These are phyloP conservation scores for Trichoderma brevicompactum DNA, from an alignment of 2,329 filamentous ascomycete genomes.

Conservation along the genomic window DNA sequence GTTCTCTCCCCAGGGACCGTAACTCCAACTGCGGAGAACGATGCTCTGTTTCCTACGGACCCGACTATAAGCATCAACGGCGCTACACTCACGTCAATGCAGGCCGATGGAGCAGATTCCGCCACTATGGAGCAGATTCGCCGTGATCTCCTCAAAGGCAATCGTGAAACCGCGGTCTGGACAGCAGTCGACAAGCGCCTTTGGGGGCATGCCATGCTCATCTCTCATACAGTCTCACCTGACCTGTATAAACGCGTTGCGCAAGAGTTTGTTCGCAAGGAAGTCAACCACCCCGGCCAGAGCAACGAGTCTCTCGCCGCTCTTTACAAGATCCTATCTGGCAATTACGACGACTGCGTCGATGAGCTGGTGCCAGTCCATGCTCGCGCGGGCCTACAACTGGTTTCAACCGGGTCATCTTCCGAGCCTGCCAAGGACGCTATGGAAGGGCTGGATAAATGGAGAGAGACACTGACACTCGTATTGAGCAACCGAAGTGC, in stretches of 20 bases:
- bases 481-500: constrained; percentile 85
- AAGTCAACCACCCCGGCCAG: constrained; percentile 80
- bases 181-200: constrained; percentile 87
- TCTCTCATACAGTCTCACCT: constrained; percentile 76
- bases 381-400: constrained; percentile 87
- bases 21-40: constrained; percentile 36
- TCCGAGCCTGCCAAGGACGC: constrained; percentile 69
- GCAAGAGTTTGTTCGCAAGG: constrained; percentile 93
- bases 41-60: constrained; percentile 35
- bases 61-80: constrained; percentile 37
- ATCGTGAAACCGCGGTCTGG: constrained; percentile 92
- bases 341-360: constrained; percentile 91
- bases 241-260: constrained; percentile 91
- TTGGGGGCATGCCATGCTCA: constrained; percentile 95
- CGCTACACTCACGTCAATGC: constrained; percentile 45
- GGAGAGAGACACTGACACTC: constrained; percentile 86
- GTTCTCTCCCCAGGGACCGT: constrained; percentile 66
- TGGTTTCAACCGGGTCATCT: constrained; percentile 76
- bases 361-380: constrained; percentile 94
- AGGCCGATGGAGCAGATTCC: constrained; percentile 70
- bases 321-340: constrained; percentile 90
- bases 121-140: constrained; percentile 73
- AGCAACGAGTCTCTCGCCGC: constrained; percentile 88
- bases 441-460: constrained; percentile 85
- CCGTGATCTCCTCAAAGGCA: constrained; percentile 73